A percentile compares a stretch with the other conserved stretches of the same genome.
Evolutionary conservation across 495 filamentous ascomycete genomes (phyloP).

Genomic region (Talaromyces stipitatus): DNA sequence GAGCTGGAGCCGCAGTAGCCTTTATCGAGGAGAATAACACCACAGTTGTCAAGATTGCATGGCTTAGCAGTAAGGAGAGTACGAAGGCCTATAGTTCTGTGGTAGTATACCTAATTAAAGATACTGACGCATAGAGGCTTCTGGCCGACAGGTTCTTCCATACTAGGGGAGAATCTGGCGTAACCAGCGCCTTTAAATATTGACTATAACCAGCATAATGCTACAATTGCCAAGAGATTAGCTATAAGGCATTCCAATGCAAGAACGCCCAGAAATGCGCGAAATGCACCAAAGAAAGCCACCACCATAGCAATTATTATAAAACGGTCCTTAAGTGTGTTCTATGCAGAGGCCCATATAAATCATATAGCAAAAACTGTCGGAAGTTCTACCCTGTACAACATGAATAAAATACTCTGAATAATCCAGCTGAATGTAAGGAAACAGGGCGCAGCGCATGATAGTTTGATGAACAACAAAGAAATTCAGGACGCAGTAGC

Average conservation of each 20-base stretch:
- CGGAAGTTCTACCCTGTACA: constrained; percentile 15
- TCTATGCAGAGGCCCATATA: constrained; percentile 17
- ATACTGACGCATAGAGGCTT: constrained; percentile 17
- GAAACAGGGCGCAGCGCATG: constrained; percentile 17
- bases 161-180: constrained; percentile 18
- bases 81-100: constrained; percentile 25
- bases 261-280: constrained; percentile 20
- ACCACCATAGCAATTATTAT: constrained; percentile 17
- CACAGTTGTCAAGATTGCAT: constrained; percentile 17
- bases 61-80: constrained; percentile 23
- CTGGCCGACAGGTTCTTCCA: constrained; percentile 20
- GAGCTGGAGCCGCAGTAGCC: constrained; percentile 8
- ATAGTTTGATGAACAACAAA: constrained; percentile 24
- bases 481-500: constrained; percentile 10
- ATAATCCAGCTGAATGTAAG: constrained; percentile 24
- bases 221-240: constrained; percentile 22
- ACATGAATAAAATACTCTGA: constrained; percentile 20
- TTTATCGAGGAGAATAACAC: constrained; percentile 15
- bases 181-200: constrained; percentile 18
- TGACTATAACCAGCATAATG: constrained; percentile 18
- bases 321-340: constrained; percentile 17
- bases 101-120: constrained; percentile 25
- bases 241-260: constrained; percentile 17
- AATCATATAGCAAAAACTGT: constrained; percentile 25
- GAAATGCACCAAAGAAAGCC: constrained; percentile 17